These are phyloP conservation scores for Torulaspora indica DNA, from an alignment of 805 yeast species.

Conservation along the genomic window DNA sequence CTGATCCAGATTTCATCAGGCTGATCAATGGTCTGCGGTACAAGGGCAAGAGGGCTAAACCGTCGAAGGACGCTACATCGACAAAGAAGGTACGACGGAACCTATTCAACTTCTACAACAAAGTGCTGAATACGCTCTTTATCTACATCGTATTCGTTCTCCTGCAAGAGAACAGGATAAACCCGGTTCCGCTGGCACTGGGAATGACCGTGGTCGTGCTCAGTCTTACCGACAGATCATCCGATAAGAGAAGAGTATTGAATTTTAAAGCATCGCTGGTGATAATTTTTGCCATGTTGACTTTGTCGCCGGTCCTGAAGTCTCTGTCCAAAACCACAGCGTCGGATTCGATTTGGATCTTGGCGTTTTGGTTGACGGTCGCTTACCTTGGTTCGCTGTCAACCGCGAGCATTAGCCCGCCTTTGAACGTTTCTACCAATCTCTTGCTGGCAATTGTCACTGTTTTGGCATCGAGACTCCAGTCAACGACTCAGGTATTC, in stretches of 20 bases:
- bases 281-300: constrained; percentile 63
- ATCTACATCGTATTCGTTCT: constrained; percentile 58
- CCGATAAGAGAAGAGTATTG: constrained; percentile 12
- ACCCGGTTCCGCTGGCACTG: constrained; percentile 23
- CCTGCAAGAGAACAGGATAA: constrained; percentile 22
- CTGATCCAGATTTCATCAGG: constrained; percentile 67
- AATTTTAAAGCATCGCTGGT: constrained; percentile 61
- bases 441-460: constrained; percentile 80
- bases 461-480: constrained; percentile 82
- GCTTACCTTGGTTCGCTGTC: constrained; percentile 46
- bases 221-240: constrained; percentile 5
- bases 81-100: constrained; percentile 23
- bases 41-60: constrained; percentile 15
- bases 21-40: constrained; percentile 19
- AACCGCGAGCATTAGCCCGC: constrained; percentile 14
- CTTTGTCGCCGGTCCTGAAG: constrained; percentile 84
- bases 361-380: constrained; percentile 72
- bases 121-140: constrained; percentile 53
- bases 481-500: constrained; percentile 70
- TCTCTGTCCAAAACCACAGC: constrained; percentile 86
- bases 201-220: constrained; percentile 9
- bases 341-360: constrained; percentile 92
- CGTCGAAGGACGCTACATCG: constrained; percentile 9
- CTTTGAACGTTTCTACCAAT: constrained; percentile 71
- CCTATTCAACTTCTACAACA: constrained; percentile 27